Conservation (phyloP, 225 moss, liverwort and hornwort genomes). For the Polytrichum commune region DNA sequence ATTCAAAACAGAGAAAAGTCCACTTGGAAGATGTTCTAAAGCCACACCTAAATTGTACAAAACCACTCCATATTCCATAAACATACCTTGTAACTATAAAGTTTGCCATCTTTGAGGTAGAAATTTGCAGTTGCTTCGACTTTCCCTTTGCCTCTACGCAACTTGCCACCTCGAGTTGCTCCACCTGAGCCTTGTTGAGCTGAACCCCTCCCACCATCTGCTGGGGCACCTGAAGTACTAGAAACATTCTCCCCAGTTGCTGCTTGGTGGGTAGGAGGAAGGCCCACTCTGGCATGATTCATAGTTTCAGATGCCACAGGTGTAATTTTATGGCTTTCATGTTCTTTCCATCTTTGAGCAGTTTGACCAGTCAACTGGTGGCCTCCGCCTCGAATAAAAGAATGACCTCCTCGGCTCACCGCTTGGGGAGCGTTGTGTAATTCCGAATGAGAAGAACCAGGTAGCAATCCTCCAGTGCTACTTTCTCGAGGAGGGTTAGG, state of each 20-base stretch:
- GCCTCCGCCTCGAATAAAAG: conserved; percentile 32
- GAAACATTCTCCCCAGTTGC: conserved; percentile 20
- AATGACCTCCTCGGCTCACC: conserved; percentile 21
- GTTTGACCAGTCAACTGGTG: conserved; percentile 9
- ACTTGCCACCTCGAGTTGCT: conserved; percentile 46
- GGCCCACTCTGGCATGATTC: conserved; percentile 25
- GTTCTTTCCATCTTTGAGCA: conserved; percentile 19
- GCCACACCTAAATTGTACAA: not conserved
- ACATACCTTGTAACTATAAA: conserved; percentile 82
- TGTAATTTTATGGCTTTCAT: conserved; percentile 17
- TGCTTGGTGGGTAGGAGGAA: conserved; percentile 4
- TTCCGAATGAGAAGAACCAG: conserved; percentile 7
- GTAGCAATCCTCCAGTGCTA: conserved; percentile 13
- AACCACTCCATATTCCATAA: not conserved
- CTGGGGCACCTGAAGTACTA: conserved; percentile 19
- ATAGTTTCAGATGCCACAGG: conserved; percentile 25
- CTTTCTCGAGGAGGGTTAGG: conserved; percentile 16
- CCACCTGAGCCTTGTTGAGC: conserved; percentile 24
- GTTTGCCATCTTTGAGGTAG: conserved; percentile 86
- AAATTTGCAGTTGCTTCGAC: conserved; percentile 64
- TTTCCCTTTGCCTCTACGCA: conserved; percentile 68
- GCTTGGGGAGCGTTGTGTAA: not conserved
- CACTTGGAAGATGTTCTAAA: no score
- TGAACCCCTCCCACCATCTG: conserved; percentile 23
- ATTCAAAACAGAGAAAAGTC: no score